These are phyloP conservation scores for Paramecium pentaurelia DNA, from an alignment of 73 alveolate genomes.

Conservation along the genomic window DNA sequence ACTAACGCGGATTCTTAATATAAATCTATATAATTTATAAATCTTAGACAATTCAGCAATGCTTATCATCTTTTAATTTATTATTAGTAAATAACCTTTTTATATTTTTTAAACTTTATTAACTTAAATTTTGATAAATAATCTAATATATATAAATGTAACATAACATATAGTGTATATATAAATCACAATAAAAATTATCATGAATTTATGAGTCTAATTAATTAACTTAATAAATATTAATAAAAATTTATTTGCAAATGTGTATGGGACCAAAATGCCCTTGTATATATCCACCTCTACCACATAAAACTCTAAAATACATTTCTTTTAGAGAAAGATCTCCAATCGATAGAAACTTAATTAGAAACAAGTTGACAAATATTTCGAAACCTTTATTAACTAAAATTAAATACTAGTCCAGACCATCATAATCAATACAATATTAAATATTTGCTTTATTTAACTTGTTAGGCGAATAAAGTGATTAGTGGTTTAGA, in stretches of 20 bases:
- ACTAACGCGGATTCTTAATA: constrained; percentile 63
- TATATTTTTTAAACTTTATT: no score
- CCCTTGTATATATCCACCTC: not conserved
- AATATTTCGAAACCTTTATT: not conserved
- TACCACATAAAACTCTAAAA: not conserved
- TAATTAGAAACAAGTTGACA: not conserved
- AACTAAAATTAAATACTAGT: not conserved
- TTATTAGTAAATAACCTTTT: no score
- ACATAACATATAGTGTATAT: not conserved
- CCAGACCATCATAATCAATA: not conserved
- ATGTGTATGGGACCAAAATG: constrained; percentile 19
- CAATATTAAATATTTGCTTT: not conserved
- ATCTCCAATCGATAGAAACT: not conserved
- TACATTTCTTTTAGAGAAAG: not conserved
- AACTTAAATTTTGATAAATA: no score
- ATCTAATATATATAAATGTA: no score
- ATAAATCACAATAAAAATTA: not conserved
- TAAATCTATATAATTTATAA: not conserved
- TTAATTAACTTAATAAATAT: not conserved
- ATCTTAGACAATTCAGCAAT: no score
- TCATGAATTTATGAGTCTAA: not conserved
- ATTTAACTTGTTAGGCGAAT: not conserved
- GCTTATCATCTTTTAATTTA: no score
- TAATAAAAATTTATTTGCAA: not conserved
- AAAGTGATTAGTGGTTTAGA: not conserved